These are phyloP conservation scores for Candida lessepsii DNA, from an alignment of 805 yeast genomes.

Conservation along the genomic window DNA sequence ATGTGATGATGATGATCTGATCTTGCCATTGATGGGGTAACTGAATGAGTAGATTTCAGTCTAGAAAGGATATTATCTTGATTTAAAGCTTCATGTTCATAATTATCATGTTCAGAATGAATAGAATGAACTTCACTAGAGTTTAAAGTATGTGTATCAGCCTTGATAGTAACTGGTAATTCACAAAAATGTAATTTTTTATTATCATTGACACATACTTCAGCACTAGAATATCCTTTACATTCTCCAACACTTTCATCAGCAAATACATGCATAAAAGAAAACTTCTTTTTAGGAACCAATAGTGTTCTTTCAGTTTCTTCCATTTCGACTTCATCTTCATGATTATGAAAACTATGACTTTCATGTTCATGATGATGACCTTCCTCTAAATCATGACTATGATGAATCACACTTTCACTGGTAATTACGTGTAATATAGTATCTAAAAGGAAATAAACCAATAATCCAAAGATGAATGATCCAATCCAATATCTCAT, in stretches of 20 bases:
- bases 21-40: background rate
- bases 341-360: conserved; percentile 14
- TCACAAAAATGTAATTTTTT: conserved; percentile 36
- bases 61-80: conserved; percentile 17
- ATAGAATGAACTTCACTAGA: conserved; percentile 11
- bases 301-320: conserved; percentile 4
- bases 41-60: conserved; percentile 20
- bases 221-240: conserved; percentile 48
- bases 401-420: conserved; percentile 83
- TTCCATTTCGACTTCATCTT: background rate
- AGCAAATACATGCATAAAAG: conserved; percentile 10
- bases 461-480: conserved; percentile 56
- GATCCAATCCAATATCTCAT: conserved; percentile 43
- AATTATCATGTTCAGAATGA: conserved; percentile 6
- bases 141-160: conserved; percentile 6
- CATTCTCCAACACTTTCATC: conserved; percentile 40
- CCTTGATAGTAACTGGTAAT: conserved; percentile 23
- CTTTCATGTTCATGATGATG: conserved; percentile 6
- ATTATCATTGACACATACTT: conserved; percentile 24
- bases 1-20: conserved; percentile 76
- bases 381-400: conserved; percentile 47
- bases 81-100: conserved; percentile 2
- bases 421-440: conserved; percentile 73
- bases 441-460: conserved; percentile 61
- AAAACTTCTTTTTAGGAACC: conserved; percentile 8